Percentiles rank a stretch among this genome's conserved stretches.
phyloP scores from a whole-genome alignment of 2,329 filamentous ascomycete species.

The Coniochaeta ligniaria region DNA sequence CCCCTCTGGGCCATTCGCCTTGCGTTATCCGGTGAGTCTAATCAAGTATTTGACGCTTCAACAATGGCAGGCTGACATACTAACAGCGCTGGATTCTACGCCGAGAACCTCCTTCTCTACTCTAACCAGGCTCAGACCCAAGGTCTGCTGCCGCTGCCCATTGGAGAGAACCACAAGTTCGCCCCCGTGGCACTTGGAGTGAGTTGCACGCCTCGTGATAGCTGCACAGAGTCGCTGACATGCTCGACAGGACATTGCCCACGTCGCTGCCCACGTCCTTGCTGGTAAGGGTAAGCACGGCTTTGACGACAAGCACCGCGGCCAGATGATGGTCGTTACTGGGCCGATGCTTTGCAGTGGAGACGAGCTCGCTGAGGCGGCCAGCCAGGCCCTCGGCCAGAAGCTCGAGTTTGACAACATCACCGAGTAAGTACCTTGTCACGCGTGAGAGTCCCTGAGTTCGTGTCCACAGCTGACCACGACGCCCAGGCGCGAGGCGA shows the following conservation, averaged over 20 bases:
- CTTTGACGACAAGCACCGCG: slow-evolving; percentile 41
- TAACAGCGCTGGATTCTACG: slow-evolving; percentile 35
- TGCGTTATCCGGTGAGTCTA: slow-evolving; percentile 34
- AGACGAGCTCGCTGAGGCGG: slow-evolving; percentile 36
- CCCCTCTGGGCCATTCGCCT: slow-evolving; percentile 30
- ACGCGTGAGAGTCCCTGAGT: too few species aligned
- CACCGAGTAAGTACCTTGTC: slow-evolving; percentile 26
- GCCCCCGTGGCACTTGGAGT: slow-evolving; percentile 40
- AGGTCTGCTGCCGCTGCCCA: slow-evolving; percentile 35
- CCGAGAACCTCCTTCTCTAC: slow-evolving; percentile 43
- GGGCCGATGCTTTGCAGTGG: slow-evolving; percentile 38
- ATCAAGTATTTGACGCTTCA: neutral
- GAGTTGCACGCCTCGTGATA: slow-evolving; percentile 8
- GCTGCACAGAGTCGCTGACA: neutral
- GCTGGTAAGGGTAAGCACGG: slow-evolving; percentile 39
- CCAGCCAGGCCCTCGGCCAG: slow-evolving; percentile 33
- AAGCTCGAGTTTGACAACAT: slow-evolving; percentile 39
- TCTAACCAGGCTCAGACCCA: slow-evolving; percentile 35
- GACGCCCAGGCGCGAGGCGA: slow-evolving; percentile 17
- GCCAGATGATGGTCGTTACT: slow-evolving; percentile 44
- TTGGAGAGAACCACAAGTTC: slow-evolving; percentile 40
- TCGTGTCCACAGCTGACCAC: neutral
- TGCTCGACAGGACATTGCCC: slow-evolving; percentile 32
- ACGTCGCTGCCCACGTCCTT: slow-evolving; percentile 39
- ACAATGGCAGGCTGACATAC: slow-evolving; percentile 14